phyloP scores from a whole-genome alignment of 1,139 yeast species.

The Zygosaccharomyces pseudobailii region DNA sequence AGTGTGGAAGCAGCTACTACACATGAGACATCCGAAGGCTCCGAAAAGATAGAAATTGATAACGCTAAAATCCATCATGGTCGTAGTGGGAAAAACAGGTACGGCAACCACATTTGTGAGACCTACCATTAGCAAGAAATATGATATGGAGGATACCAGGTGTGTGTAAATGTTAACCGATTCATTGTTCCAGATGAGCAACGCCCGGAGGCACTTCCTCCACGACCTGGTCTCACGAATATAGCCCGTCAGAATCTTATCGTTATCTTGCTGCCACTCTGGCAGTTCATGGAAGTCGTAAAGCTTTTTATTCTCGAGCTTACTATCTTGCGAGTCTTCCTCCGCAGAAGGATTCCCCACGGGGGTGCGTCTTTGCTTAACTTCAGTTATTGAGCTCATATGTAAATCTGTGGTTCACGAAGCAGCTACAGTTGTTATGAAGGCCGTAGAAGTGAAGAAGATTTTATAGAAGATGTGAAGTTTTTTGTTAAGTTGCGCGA shows the following conservation, averaged over 20 bases:
- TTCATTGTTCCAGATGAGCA: constrained; percentile 75
- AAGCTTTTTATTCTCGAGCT: constrained; percentile 11
- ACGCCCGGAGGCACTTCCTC: constrained; percentile 47
- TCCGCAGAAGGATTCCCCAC: not conserved
- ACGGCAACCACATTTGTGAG: constrained; percentile 31
- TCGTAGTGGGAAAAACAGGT: constrained; percentile 46
- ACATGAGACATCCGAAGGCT: constrained; percentile 55
- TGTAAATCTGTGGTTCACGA: not conserved
- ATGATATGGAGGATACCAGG: constrained; percentile 56
- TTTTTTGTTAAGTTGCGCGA: not conserved
- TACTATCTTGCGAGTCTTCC: not conserved
- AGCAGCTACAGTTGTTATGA: not conserved
- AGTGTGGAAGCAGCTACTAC: constrained; percentile 76
- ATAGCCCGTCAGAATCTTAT: constrained; percentile 67
- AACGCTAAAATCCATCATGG: constrained; percentile 42
- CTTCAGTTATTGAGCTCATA: constrained; percentile 22
- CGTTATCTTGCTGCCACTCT: constrained; percentile 84
- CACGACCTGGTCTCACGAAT: constrained; percentile 61
- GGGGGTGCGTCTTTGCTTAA: constrained; percentile 14
- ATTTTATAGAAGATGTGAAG: not conserved
- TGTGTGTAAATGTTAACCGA: constrained; percentile 79
- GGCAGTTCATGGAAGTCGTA: constrained; percentile 50
- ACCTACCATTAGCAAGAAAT: constrained; percentile 32
- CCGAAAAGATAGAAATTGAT: constrained; percentile 47
- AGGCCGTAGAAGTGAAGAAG: not conserved